Percentiles rank a stretch among this genome's conserved stretches.
Conservation (phyloP, 108 stramenopile species). For the Pseudonitzschia pungens region DNA sequence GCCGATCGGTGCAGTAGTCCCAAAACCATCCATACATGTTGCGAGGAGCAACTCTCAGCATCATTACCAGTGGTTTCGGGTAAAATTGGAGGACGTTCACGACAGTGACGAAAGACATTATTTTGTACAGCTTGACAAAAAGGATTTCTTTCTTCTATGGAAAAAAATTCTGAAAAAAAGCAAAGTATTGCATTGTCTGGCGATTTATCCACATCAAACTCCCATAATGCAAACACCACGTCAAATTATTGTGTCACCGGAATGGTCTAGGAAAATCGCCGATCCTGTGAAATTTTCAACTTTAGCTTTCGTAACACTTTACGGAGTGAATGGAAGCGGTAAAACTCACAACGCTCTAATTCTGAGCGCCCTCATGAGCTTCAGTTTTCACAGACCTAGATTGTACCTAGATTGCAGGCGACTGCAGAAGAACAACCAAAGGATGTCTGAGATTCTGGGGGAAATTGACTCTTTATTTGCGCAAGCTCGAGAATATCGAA, state of each 20-base stretch:
- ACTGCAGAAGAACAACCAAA: conserved; percentile 47
- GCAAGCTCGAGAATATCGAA: conserved; percentile 26
- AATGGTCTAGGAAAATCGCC: background rate
- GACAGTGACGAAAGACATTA: background rate
- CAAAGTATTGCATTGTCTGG: background rate
- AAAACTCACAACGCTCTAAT: conserved; percentile 64
- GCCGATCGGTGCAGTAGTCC: conserved; percentile 8
- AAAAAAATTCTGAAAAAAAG: background rate
- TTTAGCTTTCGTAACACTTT: conserved; percentile 19
- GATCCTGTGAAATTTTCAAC: conserved; percentile 7
- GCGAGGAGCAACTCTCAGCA: background rate
- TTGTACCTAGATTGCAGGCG: conserved; percentile 74
- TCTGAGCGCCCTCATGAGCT: conserved; percentile 42
- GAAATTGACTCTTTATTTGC: conserved; percentile 44
- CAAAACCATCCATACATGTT: background rate
- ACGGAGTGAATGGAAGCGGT: conserved; percentile 68
- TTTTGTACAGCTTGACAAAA: background rate
- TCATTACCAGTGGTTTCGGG: background rate
- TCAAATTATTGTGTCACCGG: conserved; percentile 1
- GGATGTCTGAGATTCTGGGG: conserved; percentile 41
- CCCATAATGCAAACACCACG: background rate
- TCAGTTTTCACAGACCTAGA: conserved; percentile 26
- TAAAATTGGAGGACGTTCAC: background rate
- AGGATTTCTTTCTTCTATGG: background rate
- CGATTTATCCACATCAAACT: background rate